Evolutionary conservation across 208 protist species (phyloP), one percentile per base, ranked within the genome.

Genomic region (Tetramitus jugosus): DNA sequence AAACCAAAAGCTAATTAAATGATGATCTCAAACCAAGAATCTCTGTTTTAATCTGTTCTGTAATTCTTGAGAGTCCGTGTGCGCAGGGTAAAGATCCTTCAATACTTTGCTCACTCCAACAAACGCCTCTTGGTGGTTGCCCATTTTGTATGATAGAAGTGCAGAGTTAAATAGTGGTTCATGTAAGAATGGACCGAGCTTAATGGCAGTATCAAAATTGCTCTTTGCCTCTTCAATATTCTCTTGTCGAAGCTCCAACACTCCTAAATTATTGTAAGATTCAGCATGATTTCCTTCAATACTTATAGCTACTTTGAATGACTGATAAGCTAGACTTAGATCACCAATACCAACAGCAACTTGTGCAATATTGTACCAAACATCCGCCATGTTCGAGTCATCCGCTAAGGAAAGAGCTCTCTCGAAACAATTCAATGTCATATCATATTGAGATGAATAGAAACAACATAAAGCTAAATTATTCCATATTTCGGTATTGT

Each of bases 291-390:
- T 88, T 39, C 85, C 49, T 80, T 98, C 91, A 13, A 92, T 79
- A 40, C 86, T 84, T 7, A 94, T 82, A 3, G 93, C 89, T 45
- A 97, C 81, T 39, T 92, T 90, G 76, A 98, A 95, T 53, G 91
- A 90, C 52, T 94, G 92, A 60, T 94, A 88, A 0, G 94, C 94
- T 39, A 97, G 86, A 26, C 53, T 61, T 0, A 90, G 60, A 79
- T 97, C 94, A 56, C 95, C 94, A 40, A 96, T 87, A 29, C 88
- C 85, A 76, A 97, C 89, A 3, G 91, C 92, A 26, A 97, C 84
- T 79, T 96, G 92, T 8, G 93, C 92, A 77, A 98, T 90, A 84
- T 98, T 98, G 84, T 95, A 98, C 92, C 92, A 97, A 35, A 96
- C 84, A 79, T 97, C 91, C 8, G 92, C 86, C 76, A 86, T 77